Base-by-base conservation (phyloP, 164 flowering plant species). In the Vitis rotundifolia region DNA sequence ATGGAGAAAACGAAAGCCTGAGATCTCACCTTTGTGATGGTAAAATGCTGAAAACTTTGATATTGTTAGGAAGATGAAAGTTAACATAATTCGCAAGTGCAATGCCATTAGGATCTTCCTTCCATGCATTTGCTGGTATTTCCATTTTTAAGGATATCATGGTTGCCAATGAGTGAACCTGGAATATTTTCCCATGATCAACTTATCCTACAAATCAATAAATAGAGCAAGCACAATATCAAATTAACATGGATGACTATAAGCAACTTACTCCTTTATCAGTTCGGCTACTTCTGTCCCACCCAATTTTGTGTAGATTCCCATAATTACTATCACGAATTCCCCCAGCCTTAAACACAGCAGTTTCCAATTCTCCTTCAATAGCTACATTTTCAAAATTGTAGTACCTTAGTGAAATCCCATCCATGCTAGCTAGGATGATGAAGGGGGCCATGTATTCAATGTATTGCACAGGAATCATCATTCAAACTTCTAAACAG, bases 211-310 rank as follows among this genome's bases (percentile, higher is more conserved):
- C 48, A 60, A 55, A 8, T n/a, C 9, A 9, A 50, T 6, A 57
- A 12, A 12, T 16, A 49, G 28, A n/a, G 11, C 50, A 26, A 14
- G 58, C 4, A 52, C n/a, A n/a, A 6, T 16, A 9, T n/a, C 10
- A 2, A 22, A 67, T 3, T 1, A 26, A 19, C 44, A 3, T 63
- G 56, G 11, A 22, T 4, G n/a, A 18, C 53, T 26, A 56, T 19
- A 49, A 29, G 19, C 7, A 68, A 72, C 84, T 81, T 76, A 91
- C 98, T 79, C 97, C 97, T 87, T 94, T 94, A 78, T 92, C 98
- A 56, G 98, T 94, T 47, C 98, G 85, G 79, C 98, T 94, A 81
- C 98, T 94, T 81, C 97, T 87, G 6, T 84, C 91, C 97, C 98
- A 94, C 0, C 86, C 89, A 77, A 94, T 82, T 77, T 88, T 94